These are phyloP conservation scores for Phenoliferia sp. DNA, from an alignment of 1,284 basidiomycete species.

Conservation along the genomic window DNA sequence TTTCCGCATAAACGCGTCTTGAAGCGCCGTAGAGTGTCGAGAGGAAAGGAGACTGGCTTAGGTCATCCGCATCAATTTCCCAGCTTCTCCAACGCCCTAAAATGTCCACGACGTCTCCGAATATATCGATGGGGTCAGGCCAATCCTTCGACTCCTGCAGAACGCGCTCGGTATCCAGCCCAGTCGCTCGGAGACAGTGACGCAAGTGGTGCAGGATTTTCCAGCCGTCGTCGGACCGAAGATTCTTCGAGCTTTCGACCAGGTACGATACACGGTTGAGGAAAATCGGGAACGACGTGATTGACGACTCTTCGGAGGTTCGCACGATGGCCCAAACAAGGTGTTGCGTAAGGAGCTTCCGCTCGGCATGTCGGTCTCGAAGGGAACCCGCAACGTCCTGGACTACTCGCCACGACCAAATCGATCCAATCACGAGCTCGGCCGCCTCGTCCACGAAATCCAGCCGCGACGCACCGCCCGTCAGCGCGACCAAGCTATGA, in stretches of 20 bases:
- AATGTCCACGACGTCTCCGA: conserved; percentile 4
- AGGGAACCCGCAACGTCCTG: conserved; percentile 15
- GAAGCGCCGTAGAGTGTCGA: conserved; percentile 7
- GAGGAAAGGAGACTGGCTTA: conserved; percentile 15
- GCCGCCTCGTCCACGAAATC: conserved; percentile 32
- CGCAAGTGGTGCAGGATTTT: conserved; percentile 68
- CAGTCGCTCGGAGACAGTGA: conserved; percentile 35
- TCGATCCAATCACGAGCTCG: conserved; percentile 31
- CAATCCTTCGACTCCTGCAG: background rate
- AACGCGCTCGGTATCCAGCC: background rate
- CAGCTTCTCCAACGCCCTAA: conserved; percentile 25
- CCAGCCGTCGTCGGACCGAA: conserved; percentile 62
- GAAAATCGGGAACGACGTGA: conserved; percentile 58
- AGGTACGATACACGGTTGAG: conserved; percentile 73
- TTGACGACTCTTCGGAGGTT: conserved; percentile 20
- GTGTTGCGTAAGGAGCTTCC: conserved; percentile 8
- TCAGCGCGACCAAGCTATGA: conserved; percentile 1
- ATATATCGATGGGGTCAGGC: background rate
- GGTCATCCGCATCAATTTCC: conserved; percentile 27
- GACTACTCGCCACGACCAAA: conserved; percentile 33
- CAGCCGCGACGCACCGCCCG: conserved; percentile 10
- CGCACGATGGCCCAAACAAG: conserved; percentile 32
- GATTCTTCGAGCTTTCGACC: conserved; percentile 59
- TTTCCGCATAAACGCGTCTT: background rate
- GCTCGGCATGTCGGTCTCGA: conserved; percentile 11